Conservation (phyloP, 768 basidiomycete genomes). For the Tylopilus felleus region DNA sequence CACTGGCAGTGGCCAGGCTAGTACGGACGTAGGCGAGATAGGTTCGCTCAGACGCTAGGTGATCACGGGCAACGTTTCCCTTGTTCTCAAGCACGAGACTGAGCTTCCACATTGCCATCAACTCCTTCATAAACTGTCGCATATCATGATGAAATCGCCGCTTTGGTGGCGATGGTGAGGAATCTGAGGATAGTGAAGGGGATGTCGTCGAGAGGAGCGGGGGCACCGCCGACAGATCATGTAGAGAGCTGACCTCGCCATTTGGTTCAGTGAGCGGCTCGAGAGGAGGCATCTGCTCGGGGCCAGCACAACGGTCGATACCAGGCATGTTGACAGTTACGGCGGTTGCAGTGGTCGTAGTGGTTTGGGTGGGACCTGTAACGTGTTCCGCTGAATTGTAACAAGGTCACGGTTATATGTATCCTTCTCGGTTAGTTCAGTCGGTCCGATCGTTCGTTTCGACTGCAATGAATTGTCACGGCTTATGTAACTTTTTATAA, state of each 20-base stretch:
- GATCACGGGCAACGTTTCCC: conserved; percentile 62
- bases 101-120: conserved; percentile 16
- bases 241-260: conserved; percentile 8
- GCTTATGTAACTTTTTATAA: neutral
- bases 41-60: conserved; percentile 60
- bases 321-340: conserved; percentile 9
- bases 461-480: neutral
- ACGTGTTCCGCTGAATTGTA: neutral
- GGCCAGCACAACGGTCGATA: conserved; percentile 1
- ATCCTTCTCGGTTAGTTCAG: neutral
- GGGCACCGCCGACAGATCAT: neutral
- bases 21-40: conserved; percentile 66
- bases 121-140: neutral
- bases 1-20: conserved; percentile 54
- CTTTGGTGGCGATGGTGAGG: neutral
- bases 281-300: conserved; percentile 20
- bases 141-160: neutral
- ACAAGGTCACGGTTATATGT: conserved; percentile 1
- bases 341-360: neutral
- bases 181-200: too few species aligned
- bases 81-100: conserved; percentile 48
- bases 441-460: neutral
- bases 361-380: neutral
- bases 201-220: neutral
- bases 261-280: conserved; percentile 14